These are phyloP conservation scores for Pholiota conissans DNA, from an alignment of 768 basidiomycete genomes.

Conservation along the genomic window DNA sequence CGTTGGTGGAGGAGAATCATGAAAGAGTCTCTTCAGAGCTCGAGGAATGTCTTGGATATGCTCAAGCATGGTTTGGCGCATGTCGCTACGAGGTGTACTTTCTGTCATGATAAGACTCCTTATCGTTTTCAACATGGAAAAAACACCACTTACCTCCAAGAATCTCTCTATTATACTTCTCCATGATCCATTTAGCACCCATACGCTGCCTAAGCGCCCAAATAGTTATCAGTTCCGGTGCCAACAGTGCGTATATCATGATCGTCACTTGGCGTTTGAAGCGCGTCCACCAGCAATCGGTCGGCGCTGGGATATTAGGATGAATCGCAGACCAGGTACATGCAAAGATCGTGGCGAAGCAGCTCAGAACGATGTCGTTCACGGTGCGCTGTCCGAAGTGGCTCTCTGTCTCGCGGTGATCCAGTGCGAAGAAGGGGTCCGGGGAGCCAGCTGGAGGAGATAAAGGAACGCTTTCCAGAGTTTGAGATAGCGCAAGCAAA, in stretches of 20 bases:
- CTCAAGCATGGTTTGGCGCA: not conserved
- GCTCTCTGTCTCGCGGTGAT: not conserved
- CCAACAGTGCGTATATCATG: conserved; percentile 12
- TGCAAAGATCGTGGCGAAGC: conserved; percentile 8
- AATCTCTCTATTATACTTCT: conserved; percentile 10
- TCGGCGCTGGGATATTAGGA: conserved; percentile 10
- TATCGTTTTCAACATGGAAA: no score
- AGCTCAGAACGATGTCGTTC: not conserved
- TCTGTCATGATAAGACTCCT: no score
- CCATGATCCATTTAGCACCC: conserved; percentile 8
- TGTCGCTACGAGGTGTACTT: not conserved
- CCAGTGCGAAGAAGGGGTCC: not conserved
- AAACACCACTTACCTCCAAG: not conserved
- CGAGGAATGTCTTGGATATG: not conserved
- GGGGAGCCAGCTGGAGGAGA: not conserved
- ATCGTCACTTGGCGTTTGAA: not conserved
- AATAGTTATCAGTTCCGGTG: conserved; percentile 18
- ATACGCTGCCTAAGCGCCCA: conserved; percentile 21
- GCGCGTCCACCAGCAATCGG: not conserved
- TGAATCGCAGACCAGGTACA: conserved; percentile 12
- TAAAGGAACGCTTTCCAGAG: not conserved
- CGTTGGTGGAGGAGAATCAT: not conserved
- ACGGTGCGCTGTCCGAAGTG: not conserved
- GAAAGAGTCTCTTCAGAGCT: no score
- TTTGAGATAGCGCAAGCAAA: no score